Evolutionary conservation across 495 filamentous ascomycete species (phyloP), one percentile per base, ranked within the genome.

Genomic region (Penicillium arizonense): DNA sequence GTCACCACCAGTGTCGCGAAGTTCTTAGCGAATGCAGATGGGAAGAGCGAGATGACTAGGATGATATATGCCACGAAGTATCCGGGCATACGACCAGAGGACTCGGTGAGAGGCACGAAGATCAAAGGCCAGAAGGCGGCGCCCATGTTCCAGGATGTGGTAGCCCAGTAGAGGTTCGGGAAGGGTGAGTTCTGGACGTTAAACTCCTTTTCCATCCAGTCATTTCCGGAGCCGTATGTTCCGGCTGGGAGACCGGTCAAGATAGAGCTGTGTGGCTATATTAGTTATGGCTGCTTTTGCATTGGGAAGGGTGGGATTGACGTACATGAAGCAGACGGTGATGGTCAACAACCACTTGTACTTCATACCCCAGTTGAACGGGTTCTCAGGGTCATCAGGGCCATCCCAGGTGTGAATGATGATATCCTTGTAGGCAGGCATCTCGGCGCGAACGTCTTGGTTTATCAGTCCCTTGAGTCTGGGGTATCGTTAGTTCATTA

Each of bases 61-160:
- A 78, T 59, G 10, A 73, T 44, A 58, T 82, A 84, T 4, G 70
- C 64, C 12, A 77, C 61, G 18, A 82, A 64, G 55, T 80, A 80
- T 5, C 76, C 77, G 3, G 68, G 65, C 63, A 78, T 72, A 6
- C 77, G 68, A 16, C 81, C 80, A 16, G 69, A 71, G 12, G 75
- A 67, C 52, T 84, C 81, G 37, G 79, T 79, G 6, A 83, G 44
- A 1, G 81, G 81, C 5, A 84, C 67, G 26, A 75, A 71, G 33
- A 81, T 58, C 12, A 82, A 51, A 2, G 81, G 77, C 54, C 73
- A 75, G 18, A 82, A 60, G 24, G 78, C 79, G 3, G 76, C 80
- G 11, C 81, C 80, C 51, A 79, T 67, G 40, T 71, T 77, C 81
- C 80, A 84, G 6, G 72, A 72, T 0, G 70, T 68, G 4, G 77